Conservation (phyloP, 768 basidiomycete species). For the Pholiota conissans region DNA sequence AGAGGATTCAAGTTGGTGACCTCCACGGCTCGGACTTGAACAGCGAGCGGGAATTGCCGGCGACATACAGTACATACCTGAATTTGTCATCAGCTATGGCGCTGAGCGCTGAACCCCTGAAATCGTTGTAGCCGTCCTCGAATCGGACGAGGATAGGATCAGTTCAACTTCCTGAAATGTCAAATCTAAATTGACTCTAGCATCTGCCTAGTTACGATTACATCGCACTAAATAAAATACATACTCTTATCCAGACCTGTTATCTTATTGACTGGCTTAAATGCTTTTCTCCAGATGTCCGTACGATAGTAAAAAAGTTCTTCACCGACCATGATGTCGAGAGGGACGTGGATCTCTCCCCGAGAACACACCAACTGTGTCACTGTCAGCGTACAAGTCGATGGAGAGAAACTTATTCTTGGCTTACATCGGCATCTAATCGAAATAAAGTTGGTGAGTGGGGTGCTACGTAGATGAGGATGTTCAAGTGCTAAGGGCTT, state of each 20-base stretch:
- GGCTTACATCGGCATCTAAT: constrained; percentile 23
- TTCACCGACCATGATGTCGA: constrained; percentile 8
- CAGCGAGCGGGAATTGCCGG: no score
- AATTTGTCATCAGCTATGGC: no score
- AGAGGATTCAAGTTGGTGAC: no score
- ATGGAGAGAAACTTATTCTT: neutral
- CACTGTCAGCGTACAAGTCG: neutral
- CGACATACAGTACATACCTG: no score
- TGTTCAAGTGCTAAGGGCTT: constrained; percentile 12
- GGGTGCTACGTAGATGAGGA: neutral
- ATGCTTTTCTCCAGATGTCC: constrained; percentile 15
- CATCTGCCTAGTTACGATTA: no score
- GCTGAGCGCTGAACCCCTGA: no score
- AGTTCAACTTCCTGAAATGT: no score
- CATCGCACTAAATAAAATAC: constrained; percentile 23
- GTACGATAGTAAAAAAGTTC: constrained; percentile 12
- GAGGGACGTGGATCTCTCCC: constrained; percentile 16
- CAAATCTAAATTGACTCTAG: no score
- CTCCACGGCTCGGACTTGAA: no score
- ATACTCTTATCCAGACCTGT: constrained; percentile 8
- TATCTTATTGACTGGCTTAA: constrained; percentile 13
- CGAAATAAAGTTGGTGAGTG: neutral
- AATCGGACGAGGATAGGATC: no score
- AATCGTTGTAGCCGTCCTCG: no score
- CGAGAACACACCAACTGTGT: constrained; percentile 22